Evolutionary conservation across 352 stramenopile genomes (phyloP).

Genomic region (Pythium sukuiense): DNA sequence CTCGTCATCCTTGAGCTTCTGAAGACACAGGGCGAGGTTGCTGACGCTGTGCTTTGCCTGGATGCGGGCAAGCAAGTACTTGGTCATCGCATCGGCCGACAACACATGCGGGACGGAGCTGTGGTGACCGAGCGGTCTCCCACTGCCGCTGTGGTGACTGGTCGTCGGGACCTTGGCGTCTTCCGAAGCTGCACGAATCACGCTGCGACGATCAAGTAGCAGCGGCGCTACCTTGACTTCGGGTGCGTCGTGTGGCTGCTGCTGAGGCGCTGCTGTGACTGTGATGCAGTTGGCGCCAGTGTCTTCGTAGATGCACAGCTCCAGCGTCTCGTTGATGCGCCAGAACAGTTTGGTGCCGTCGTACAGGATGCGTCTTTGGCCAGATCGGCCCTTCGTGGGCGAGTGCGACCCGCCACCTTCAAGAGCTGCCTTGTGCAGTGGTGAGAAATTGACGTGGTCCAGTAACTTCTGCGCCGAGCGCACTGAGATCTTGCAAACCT

Average conservation of each 20-base stretch:
- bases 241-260: conserved; percentile 30
- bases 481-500: conserved; percentile 89
- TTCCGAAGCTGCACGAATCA: conserved; percentile 42
- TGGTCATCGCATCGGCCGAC: conserved; percentile 45
- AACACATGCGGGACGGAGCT: conserved; percentile 6
- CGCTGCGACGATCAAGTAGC: conserved; percentile 53
- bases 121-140: not conserved
- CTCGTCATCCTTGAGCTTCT: conserved; percentile 71
- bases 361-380: conserved; percentile 68
- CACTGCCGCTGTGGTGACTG: conserved; percentile 1
- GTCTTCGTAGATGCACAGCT: conserved; percentile 85
- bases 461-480: conserved; percentile 85
- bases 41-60: conserved; percentile 49
- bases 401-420: conserved; percentile 37
- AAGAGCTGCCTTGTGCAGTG: conserved; percentile 80
- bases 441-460: conserved; percentile 87
- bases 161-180: conserved; percentile 21
- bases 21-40: conserved; percentile 57
- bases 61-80: conserved; percentile 74
- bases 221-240: conserved; percentile 42
- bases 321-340: conserved; percentile 85
- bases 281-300: conserved; percentile 63
- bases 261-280: conserved; percentile 60
- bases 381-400: conserved; percentile 24
- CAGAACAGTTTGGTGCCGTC: conserved; percentile 87